Conservation (phyloP, 1,284 basidiomycete species). For the Cerioporus squamosus region DNA sequence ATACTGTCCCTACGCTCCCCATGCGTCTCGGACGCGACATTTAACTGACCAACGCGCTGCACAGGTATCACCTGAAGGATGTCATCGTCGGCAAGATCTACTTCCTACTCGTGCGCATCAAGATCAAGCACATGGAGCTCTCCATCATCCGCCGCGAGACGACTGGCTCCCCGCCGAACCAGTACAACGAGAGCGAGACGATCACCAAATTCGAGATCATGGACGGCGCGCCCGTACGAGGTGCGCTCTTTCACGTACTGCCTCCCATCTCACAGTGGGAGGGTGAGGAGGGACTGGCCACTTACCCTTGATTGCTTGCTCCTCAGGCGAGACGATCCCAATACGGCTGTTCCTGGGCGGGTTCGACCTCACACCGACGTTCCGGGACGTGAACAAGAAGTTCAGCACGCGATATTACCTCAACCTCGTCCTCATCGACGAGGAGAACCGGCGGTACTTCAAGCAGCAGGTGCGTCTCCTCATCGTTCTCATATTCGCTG, state of each 20-base stretch:
- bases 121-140: slow-evolving; percentile 99
- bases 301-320: background rate
- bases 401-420: slow-evolving; percentile 97
- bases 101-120: slow-evolving; percentile 97
- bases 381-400: slow-evolving; percentile 99
- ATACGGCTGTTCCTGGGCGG: slow-evolving; percentile 98
- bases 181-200: slow-evolving; percentile 99
- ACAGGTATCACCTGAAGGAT: slow-evolving; percentile 96
- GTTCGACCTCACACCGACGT: slow-evolving; percentile 97
- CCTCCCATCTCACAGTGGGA: background rate
- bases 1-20: too few species aligned
- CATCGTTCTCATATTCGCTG: background rate
- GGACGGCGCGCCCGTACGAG: slow-evolving; percentile 95
- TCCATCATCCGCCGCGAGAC: slow-evolving; percentile 98
- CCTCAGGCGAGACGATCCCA: slow-evolving; percentile 92
- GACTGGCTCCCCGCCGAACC: slow-evolving; percentile 94
- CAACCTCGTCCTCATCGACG: slow-evolving; percentile 96
- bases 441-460: slow-evolving; percentile 96
- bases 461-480: slow-evolving; percentile 68
- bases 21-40: background rate
- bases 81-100: slow-evolving; percentile 99
- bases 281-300: too few species aligned
- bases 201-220: slow-evolving; percentile 99
- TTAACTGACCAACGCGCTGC: background rate
- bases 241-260: slow-evolving; percentile 41